These are phyloP conservation scores for Tolypocladium capitatum DNA, from an alignment of 2,329 filamentous ascomycete species.

Conservation along the genomic window DNA sequence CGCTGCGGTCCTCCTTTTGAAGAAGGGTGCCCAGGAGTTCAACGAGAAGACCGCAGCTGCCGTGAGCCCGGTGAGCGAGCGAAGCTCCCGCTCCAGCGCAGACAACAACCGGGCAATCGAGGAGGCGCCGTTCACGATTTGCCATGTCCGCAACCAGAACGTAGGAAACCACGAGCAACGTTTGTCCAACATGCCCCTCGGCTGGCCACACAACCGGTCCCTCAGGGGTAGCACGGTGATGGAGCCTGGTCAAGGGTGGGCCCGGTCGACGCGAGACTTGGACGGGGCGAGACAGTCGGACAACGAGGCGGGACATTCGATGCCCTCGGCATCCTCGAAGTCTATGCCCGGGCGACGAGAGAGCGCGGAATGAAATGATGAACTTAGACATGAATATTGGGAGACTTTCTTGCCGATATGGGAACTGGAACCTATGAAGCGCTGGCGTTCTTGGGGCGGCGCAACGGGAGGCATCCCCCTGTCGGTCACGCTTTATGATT, in stretches of 20 bases:
- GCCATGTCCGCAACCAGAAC: constrained; percentile 9
- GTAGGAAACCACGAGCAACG: constrained; percentile 10
- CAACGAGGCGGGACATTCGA: not conserved
- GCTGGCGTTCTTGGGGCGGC: not conserved
- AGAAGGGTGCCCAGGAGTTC: constrained; percentile 3
- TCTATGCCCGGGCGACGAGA: not conserved
- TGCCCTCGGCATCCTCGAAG: not conserved
- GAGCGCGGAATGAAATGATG: not conserved
- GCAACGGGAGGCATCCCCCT: not conserved
- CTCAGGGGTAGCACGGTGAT: constrained; percentile 11
- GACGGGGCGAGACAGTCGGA: not conserved
- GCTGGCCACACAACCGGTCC: constrained; percentile 22
- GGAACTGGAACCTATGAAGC: not conserved
- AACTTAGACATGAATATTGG: not conserved
- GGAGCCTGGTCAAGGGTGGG: constrained; percentile 1
- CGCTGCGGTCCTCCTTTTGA: constrained; percentile 9
- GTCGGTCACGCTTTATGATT: not conserved
- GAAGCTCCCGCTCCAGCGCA: constrained; percentile 9
- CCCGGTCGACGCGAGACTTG: not conserved
- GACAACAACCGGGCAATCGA: constrained; percentile 8
- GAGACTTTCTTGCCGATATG: not conserved
- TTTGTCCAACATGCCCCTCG: constrained; percentile 22
- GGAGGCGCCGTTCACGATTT: constrained; percentile 7
- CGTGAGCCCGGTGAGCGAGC: constrained; percentile 6
- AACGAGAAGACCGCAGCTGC: constrained; percentile 11